Evolutionary conservation across 345 rosid genomes (phyloP).

Genomic region (Pugionium dolabratum): DNA sequence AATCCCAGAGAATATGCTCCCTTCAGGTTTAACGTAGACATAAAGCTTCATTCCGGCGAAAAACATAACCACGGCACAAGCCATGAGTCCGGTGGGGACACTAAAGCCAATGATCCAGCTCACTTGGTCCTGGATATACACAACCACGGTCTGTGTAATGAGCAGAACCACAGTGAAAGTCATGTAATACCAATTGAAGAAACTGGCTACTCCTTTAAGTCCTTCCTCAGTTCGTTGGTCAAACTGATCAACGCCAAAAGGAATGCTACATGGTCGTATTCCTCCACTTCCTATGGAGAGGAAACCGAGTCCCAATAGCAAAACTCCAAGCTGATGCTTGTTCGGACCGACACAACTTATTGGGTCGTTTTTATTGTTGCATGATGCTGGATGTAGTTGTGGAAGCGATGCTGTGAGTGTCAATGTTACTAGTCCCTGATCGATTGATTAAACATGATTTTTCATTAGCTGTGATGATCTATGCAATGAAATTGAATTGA

Average conservation of each 20-base stretch:
- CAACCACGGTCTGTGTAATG: too few relatives aligned
- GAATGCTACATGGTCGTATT: conserved; percentile 75
- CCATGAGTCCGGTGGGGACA: conserved; percentile 72
- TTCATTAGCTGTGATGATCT: too few relatives aligned
- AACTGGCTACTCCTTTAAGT: conserved; percentile 58
- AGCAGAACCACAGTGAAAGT: too few relatives aligned
- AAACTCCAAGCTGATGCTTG: conserved; percentile 48
- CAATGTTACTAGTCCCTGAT: conserved; percentile 68
- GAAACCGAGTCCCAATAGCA: conserved; percentile 17
- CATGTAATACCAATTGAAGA: conserved; percentile 56
- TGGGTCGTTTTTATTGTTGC: conserved; percentile 38
- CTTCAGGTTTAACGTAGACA: conserved; percentile 59
- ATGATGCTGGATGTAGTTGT: conserved; percentile 61
- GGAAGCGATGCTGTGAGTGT: conserved; percentile 80
- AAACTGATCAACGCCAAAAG: conserved; percentile 84
- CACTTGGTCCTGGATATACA: conserved; percentile 69
- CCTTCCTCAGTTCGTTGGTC: conserved; percentile 66
- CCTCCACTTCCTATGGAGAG: conserved; percentile 72
- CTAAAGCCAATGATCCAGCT: conserved; percentile 82
- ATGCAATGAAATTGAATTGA: neutral
- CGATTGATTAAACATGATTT: too few relatives aligned
- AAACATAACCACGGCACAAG: conserved; percentile 51
- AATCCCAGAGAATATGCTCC: conserved; percentile 62
- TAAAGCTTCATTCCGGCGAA: conserved; percentile 60
- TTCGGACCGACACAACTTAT: conserved; percentile 45